phyloP scores from a whole-genome alignment of 768 basidiomycete genomes.

The Tricholoma hemisulphureum region DNA sequence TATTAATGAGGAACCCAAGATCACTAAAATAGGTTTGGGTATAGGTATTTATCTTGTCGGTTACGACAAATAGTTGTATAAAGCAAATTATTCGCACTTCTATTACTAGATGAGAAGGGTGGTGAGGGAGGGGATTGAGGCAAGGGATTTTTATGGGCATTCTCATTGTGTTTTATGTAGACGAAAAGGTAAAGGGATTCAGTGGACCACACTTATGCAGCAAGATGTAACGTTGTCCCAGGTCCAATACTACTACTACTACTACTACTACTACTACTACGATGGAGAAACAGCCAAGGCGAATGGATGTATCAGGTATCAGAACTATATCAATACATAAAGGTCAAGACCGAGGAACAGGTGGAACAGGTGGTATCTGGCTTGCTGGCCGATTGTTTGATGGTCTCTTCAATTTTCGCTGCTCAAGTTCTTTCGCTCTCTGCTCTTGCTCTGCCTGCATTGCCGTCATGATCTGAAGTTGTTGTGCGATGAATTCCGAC shows the following conservation, averaged over 20 bases:
- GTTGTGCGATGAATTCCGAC: constrained; percentile 84
- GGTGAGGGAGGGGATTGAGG: too few relatives aligned
- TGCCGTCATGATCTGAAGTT: constrained; percentile 76
- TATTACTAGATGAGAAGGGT: too few relatives aligned
- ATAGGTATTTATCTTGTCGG: too few relatives aligned
- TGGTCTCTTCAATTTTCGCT: constrained; percentile 58
- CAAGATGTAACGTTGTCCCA: constrained; percentile 19
- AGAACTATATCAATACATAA: constrained; percentile 3
- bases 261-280: too few relatives aligned
- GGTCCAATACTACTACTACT: constrained; percentile 4
- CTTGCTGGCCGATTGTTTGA: constrained; percentile 27
- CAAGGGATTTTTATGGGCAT: too few relatives aligned
- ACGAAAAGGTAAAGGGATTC: too few relatives aligned
- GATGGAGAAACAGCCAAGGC: background rate
- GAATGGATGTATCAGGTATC: constrained; percentile 13
- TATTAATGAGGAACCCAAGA: too few relatives aligned
- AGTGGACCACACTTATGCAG: too few relatives aligned
- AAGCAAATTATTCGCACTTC: too few relatives aligned
- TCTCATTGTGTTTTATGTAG: too few relatives aligned
- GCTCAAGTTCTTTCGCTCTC: constrained; percentile 58
- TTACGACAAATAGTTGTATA: too few relatives aligned
- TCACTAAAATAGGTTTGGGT: too few relatives aligned
- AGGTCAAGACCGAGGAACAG: constrained; percentile 27
- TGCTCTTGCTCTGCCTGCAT: constrained; percentile 82
- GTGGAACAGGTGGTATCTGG: constrained; percentile 39